phyloP scores from a whole-genome alignment of 495 filamentous ascomycete genomes.

The Poronia punctata region DNA sequence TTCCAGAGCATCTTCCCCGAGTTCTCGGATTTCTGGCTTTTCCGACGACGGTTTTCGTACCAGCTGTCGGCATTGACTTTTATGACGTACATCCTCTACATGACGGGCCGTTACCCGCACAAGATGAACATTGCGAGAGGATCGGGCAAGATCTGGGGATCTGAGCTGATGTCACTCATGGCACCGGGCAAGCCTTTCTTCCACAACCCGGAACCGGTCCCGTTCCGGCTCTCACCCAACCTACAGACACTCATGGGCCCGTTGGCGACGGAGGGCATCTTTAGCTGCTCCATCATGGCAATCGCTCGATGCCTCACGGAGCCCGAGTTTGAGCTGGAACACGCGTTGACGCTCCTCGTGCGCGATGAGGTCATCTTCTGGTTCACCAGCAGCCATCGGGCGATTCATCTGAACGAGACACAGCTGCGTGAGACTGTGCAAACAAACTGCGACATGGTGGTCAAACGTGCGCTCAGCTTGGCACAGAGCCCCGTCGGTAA shows the following conservation, averaged over 20 bases:
- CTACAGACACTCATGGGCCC: conserved; percentile 94
- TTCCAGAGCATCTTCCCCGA: conserved; percentile 85
- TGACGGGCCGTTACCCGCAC: conserved; percentile 87
- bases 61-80: conserved; percentile 95
- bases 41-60: conserved; percentile 92
- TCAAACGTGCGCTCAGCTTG: conserved; percentile 78
- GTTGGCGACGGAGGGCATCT: conserved; percentile 90
- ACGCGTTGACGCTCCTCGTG: conserved; percentile 88
- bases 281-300: conserved; percentile 84
- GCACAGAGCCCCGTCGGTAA: conserved; percentile 57
- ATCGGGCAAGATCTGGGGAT: conserved; percentile 92
- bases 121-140: conserved; percentile 87
- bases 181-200: conserved; percentile 74
- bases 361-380: conserved; percentile 97
- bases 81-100: conserved; percentile 97
- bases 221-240: conserved; percentile 95
- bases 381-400: conserved; percentile 76
- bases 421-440: conserved; percentile 82
- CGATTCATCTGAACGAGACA: conserved; percentile 49
- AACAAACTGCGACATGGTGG: conserved; percentile 79
- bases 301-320: conserved; percentile 95
- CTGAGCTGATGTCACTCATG: conserved; percentile 83
- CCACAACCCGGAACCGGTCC: conserved; percentile 88
- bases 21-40: conserved; percentile 93
- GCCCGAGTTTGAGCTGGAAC: conserved; percentile 81